Evolutionary conservation across 768 basidiomycete genomes (phyloP), one percentile per base, ranked within the genome.

Genomic region (Vishniacozyma victoriae): DNA sequence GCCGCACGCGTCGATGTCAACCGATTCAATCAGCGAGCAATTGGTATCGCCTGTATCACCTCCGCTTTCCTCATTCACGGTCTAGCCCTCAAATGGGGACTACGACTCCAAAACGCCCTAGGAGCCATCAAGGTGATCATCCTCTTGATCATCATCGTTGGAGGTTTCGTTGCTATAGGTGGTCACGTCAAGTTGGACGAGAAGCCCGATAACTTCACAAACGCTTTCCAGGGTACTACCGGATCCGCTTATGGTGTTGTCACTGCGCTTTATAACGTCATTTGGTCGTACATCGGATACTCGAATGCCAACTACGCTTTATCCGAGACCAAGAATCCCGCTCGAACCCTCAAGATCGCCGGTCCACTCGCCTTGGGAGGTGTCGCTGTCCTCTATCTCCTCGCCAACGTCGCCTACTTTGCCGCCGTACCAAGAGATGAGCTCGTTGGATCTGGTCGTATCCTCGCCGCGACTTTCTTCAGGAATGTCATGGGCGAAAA

Each of bases 321-420:
- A 16, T 57, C 55, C 39, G 64, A 66, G 38, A 51, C 62, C 25
- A 52, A 55, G 31, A 53, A 58, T 26, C 57, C 57, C 5, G 53
- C 55, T 35, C 44, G 38, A 25, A 66, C 60, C 3, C 51, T 66
- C 31, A 53, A 48, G 22, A 44, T 48, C 31, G 55, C 55, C 1
- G 50, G 50, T 0, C 54, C 55, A 11, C 45, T 45, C 5, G 57
- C 64, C 1, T 42, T 66, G 6, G 41, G 41, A 3, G 14, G 55
- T n/a, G 60, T 66, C 35, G 52, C 55, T 26, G 26, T 57, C 14
- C 44, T 66, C 13, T 66, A 66, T 42, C 38, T 62, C 16, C 36
- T 59, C 1, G 40, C 50, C 20, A 62, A 62, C 41, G 54, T 66
- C 14, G 60, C 60, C 2, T 65, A 61, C 44, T 62, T 62, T 43